phyloP scores from a whole-genome alignment of 169 alveolate species.

The Pseudocohnilembus persalinus region DNA sequence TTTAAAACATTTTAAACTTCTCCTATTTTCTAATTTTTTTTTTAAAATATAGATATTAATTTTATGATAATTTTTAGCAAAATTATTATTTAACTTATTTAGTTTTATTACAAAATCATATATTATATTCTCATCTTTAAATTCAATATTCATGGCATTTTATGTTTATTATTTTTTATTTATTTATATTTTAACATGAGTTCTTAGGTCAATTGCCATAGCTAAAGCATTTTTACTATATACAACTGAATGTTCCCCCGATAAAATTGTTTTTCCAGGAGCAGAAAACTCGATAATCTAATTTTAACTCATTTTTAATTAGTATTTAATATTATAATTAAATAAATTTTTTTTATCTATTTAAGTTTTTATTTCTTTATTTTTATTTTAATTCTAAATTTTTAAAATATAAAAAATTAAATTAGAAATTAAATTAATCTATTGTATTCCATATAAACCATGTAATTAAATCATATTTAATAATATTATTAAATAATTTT shows the following conservation, averaged over 20 bases:
- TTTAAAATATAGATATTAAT: neutral
- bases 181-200: conserved; percentile 31
- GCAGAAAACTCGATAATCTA: conserved; percentile 15
- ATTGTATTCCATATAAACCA: too few species aligned
- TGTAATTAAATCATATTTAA: too few species aligned
- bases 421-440: too few species aligned
- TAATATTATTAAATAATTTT: too few species aligned
- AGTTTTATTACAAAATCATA: too few species aligned
- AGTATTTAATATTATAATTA: too few species aligned
- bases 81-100: neutral
- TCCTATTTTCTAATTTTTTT: neutral
- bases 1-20: conserved; percentile 8
- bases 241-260: conserved; percentile 72
- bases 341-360: too few species aligned
- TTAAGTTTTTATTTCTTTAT: too few species aligned
- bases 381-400: too few species aligned
- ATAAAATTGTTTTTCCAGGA: conserved; percentile 61
- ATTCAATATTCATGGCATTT: neutral
- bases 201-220: conserved; percentile 50
- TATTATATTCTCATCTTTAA: too few species aligned
- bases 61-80: neutral
- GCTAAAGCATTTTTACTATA: conserved; percentile 61
- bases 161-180: conserved; percentile 8
- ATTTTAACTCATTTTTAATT: too few species aligned
- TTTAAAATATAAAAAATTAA: too few species aligned